Percentiles rank a stretch among this genome's conserved stretches.
phyloP scores from a whole-genome alignment of 768 basidiomycete species.

The Mrakia gelida region DNA sequence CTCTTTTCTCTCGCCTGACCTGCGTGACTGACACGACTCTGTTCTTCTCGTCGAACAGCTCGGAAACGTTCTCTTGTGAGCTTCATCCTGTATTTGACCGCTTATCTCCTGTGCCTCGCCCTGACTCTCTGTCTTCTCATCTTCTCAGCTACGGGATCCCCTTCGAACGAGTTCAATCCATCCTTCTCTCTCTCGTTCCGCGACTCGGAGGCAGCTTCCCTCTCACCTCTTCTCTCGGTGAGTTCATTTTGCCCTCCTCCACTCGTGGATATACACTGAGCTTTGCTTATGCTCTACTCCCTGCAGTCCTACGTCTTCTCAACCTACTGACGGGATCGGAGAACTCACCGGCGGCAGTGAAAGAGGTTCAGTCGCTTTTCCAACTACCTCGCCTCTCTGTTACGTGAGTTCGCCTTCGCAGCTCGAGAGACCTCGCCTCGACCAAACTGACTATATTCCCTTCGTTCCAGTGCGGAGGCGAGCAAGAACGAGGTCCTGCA shows the following conservation, averaged over 20 bases:
- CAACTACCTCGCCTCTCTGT: not conserved
- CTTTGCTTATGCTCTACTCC: not conserved
- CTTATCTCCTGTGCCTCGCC: not conserved
- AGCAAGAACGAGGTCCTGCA: not conserved
- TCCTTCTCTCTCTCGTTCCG: not conserved
- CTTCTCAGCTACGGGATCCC: not conserved
- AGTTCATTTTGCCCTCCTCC: not conserved
- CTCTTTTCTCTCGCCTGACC: not conserved
- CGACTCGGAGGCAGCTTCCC: not conserved
- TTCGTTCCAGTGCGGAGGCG: not conserved
- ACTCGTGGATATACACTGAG: not conserved
- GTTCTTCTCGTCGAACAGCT: not conserved
- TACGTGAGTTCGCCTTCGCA: not conserved
- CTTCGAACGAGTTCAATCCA: not conserved
- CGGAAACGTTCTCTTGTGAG: not conserved
- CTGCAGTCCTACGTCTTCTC: not conserved
- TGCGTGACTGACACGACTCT: not conserved
- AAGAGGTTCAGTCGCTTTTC: not conserved
- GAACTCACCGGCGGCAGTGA: not conserved
- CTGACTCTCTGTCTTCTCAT: not conserved
- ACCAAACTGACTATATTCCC: no score
- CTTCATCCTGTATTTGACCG: no score
- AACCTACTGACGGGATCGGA: not conserved
- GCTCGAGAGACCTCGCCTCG: no score
- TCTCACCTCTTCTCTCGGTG: not conserved